phyloP scores from a whole-genome alignment of 2,329 filamentous ascomycete species.

The Aureobasidium lini region DNA sequence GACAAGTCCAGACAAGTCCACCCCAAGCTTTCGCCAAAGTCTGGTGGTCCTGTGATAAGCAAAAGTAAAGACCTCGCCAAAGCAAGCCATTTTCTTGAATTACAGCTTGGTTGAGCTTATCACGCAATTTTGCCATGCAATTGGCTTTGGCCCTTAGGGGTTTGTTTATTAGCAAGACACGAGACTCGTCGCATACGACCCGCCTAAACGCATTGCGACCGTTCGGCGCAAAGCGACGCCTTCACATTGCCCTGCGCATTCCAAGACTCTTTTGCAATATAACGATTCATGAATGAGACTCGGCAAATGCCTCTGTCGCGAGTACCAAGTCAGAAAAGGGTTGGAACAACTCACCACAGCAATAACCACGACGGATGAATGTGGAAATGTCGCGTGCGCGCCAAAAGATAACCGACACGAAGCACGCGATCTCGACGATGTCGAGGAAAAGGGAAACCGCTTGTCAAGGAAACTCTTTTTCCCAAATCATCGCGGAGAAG shows the following conservation, averaged over 20 bases:
- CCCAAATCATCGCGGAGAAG: neutral
- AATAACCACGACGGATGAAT: neutral
- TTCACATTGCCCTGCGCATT: neutral
- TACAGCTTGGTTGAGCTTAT: conserved; percentile 1
- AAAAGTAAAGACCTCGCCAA: neutral
- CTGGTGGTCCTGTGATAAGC: conserved; percentile 5
- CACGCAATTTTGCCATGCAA: neutral
- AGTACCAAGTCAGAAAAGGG: neutral
- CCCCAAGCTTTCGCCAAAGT: neutral
- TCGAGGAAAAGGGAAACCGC: neutral
- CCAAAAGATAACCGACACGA: neutral
- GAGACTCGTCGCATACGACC: neutral
- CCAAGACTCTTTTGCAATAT: neutral
- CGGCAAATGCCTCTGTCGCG: neutral
- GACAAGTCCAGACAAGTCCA: neutral
- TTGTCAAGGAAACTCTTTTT: neutral
- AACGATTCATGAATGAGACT: neutral
- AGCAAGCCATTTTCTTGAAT: neutral
- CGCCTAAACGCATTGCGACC: neutral
- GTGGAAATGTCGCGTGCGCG: neutral
- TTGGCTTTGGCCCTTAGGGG: neutral
- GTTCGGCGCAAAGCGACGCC: neutral
- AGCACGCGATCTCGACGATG: neutral
- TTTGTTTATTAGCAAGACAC: neutral
- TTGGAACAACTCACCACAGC: neutral